Evolutionary conservation across 495 filamentous ascomycete genomes (phyloP).

Genomic region (Lasiosphaeria miniovina): DNA sequence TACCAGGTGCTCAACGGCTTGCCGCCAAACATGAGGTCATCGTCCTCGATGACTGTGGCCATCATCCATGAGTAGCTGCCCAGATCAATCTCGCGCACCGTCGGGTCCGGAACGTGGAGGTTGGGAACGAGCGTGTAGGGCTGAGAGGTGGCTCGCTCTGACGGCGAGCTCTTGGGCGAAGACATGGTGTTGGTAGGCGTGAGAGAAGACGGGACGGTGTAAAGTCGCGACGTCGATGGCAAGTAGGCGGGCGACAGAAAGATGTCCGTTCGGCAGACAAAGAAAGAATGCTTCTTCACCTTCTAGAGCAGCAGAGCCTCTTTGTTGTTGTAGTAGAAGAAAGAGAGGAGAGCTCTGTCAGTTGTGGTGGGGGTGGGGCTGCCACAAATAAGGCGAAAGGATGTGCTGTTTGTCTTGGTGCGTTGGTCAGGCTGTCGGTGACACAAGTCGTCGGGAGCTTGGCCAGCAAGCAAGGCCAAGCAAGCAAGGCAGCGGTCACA

Average conservation of each 20-base stretch:
- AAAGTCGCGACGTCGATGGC: background rate
- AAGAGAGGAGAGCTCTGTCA: background rate
- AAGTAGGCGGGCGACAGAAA: background rate
- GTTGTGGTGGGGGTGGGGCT: constrained; percentile 7
- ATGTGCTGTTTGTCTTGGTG: constrained; percentile 11
- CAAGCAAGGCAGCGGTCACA: constrained; percentile 1
- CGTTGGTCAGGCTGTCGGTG: constrained; percentile 8
- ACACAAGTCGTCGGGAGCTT: constrained; percentile 15
- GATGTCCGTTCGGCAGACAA: background rate
- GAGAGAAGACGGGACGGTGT: background rate
- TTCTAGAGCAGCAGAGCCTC: background rate
- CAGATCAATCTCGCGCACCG: constrained; percentile 35
- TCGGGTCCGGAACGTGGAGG: constrained; percentile 34
- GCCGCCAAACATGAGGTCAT: constrained; percentile 55
- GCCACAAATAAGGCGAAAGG: constrained; percentile 1
- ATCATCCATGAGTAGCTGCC: constrained; percentile 44
- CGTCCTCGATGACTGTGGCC: constrained; percentile 54
- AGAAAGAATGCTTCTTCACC: background rate
- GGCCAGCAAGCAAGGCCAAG: constrained; percentile 9
- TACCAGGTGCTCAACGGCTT: constrained; percentile 55
- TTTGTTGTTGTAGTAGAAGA: background rate
- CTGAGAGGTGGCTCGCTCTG: constrained; percentile 17
- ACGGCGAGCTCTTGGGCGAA: constrained; percentile 26
- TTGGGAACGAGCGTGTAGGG: constrained; percentile 36
- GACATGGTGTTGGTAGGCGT: constrained; percentile 21